phyloP scores from a whole-genome alignment of 495 filamentous ascomycete species.

The Penicillium bialowiezense region DNA sequence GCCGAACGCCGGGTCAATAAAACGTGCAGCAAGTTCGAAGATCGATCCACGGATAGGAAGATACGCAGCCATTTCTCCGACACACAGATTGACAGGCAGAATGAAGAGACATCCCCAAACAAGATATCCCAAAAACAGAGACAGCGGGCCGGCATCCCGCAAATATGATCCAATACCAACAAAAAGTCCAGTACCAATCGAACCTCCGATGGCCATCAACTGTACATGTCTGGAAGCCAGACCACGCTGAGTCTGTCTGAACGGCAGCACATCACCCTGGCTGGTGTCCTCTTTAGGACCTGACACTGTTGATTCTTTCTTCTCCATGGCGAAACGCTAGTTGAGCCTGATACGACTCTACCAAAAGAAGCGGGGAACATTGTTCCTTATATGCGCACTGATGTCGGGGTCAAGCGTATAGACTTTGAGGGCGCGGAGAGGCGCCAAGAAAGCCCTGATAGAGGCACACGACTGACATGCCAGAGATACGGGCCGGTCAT shows the following conservation, averaged over 20 bases:
- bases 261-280: constrained; percentile 17
- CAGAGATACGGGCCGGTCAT: constrained; percentile 2
- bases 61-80: constrained; percentile 67
- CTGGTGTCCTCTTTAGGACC: constrained; percentile 17
- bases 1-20: constrained; percentile 65
- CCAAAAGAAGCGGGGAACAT: constrained; percentile 6
- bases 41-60: constrained; percentile 72
- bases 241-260: constrained; percentile 47
- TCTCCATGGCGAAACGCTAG: constrained; percentile 17
- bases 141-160: constrained; percentile 61
- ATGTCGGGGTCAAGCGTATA: constrained; percentile 4
- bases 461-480: background rate
- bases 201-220: constrained; percentile 72
- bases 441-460: constrained; percentile 8
- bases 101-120: constrained; percentile 32
- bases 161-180: constrained; percentile 70
- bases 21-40: constrained; percentile 67
- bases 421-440: constrained; percentile 9
- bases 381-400: constrained; percentile 14
- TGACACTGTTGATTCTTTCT: constrained; percentile 16
- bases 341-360: constrained; percentile 1
- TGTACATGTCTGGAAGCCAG: constrained; percentile 63
- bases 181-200: constrained; percentile 75
- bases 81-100: constrained; percentile 34
- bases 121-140: constrained; percentile 64